Percentiles rank a stretch among this genome's conserved stretches.
These are phyloP conservation scores for Panellus pusillus DNA, from an alignment of 768 basidiomycete genomes.

Conservation along the genomic window DNA sequence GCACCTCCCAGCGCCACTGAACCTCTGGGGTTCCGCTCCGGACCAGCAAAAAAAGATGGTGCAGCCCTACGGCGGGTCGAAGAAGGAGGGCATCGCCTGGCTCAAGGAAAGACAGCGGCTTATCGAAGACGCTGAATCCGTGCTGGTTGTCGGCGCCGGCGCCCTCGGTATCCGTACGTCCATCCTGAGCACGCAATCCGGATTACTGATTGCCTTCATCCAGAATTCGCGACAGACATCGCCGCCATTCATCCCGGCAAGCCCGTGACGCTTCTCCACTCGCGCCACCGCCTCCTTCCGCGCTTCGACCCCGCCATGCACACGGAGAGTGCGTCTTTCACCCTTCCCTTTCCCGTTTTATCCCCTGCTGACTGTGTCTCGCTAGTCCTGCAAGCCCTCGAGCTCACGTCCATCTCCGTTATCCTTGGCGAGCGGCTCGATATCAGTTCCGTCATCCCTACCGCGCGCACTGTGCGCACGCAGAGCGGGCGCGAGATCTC, in stretches of 20 bases:
- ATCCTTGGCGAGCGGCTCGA: constrained; percentile 58
- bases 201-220: neutral
- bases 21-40: constrained; percentile 46
- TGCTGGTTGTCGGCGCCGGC: constrained; percentile 72
- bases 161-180: constrained; percentile 70
- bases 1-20: constrained; percentile 51
- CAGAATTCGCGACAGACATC: constrained; percentile 68
- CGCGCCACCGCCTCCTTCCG: constrained; percentile 52
- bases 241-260: constrained; percentile 52
- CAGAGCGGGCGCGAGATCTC: constrained; percentile 48
- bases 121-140: constrained; percentile 45
- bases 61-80: constrained; percentile 39
- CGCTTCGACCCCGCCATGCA: constrained; percentile 54
- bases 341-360: neutral
- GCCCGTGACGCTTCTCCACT: constrained; percentile 60
- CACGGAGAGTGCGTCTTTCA: constrained; percentile 41
- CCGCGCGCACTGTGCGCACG: constrained; percentile 42
- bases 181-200: neutral
- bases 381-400: constrained; percentile 38
- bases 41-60: constrained; percentile 11
- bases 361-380: neutral
- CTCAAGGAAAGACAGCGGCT: constrained; percentile 49
- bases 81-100: constrained; percentile 50
- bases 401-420: constrained; percentile 45
- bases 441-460: constrained; percentile 29